Evolutionary conservation across 352 stramenopile genomes (phyloP).

Genomic region (Phytophthora agathidicida): DNA sequence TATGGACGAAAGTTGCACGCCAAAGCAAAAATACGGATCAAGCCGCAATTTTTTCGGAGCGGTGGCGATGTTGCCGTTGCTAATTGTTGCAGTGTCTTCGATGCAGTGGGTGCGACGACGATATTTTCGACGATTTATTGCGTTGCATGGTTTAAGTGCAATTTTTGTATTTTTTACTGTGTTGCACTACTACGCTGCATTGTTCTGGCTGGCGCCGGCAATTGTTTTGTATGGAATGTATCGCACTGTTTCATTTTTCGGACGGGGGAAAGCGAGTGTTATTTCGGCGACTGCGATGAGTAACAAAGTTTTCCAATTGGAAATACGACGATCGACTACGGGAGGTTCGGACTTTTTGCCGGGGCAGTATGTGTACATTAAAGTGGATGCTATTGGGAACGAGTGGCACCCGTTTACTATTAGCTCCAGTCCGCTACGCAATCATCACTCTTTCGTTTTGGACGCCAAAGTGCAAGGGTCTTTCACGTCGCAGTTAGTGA

Average conservation of each 20-base stretch:
- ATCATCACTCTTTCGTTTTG: constrained; percentile 49
- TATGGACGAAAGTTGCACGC: constrained; percentile 36
- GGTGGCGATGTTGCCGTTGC: constrained; percentile 49
- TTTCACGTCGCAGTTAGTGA: constrained; percentile 61
- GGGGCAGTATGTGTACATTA: constrained; percentile 79
- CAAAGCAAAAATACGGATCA: constrained; percentile 56
- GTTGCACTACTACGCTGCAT: constrained; percentile 74
- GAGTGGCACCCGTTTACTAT: constrained; percentile 82
- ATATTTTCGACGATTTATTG: constrained; percentile 61
- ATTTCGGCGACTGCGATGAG: constrained; percentile 44
- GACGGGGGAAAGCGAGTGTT: constrained; percentile 47
- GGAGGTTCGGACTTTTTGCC: constrained; percentile 43
- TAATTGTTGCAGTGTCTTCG: constrained; percentile 49
- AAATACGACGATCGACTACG: constrained; percentile 45
- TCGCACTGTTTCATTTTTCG: constrained; percentile 52
- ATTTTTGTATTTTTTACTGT: constrained; percentile 52
- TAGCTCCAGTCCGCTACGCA: constrained; percentile 61
- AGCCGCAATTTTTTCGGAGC: constrained; percentile 70
- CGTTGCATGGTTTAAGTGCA: constrained; percentile 58
- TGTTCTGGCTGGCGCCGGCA: constrained; percentile 61
- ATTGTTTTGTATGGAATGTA: constrained; percentile 71
- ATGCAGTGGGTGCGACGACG: constrained; percentile 55
- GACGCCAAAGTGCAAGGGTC: constrained; percentile 67
- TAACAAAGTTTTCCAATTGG: constrained; percentile 62
- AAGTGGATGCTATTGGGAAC: constrained; percentile 56